These are phyloP conservation scores for Adansonia digitata DNA, from an alignment of 345 rosid genomes.

Conservation along the genomic window DNA sequence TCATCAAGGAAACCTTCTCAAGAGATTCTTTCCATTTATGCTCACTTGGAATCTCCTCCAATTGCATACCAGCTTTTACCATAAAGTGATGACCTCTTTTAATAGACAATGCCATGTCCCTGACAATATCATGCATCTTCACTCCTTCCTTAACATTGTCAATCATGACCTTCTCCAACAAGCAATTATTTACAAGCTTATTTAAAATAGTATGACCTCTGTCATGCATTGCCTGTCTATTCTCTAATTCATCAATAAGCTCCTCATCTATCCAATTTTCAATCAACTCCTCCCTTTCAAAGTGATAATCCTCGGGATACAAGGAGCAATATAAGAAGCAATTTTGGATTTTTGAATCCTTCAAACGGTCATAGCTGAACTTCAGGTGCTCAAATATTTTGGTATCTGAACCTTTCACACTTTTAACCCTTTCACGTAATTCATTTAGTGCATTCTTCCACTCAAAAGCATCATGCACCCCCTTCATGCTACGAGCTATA, in stretches of 20 bases:
- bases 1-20: slow-evolving; percentile 10
- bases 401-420: not conserved
- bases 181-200: slow-evolving; percentile 9
- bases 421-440: not conserved
- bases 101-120: slow-evolving; percentile 1
- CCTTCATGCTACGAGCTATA: not conserved
- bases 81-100: not conserved
- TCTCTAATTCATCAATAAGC: not conserved
- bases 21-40: slow-evolving; percentile 2
- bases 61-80: not conserved
- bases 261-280: not conserved
- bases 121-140: slow-evolving; percentile 4
- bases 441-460: slow-evolving; percentile 6
- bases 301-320: not conserved
- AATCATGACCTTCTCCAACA: not conserved
- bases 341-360: not conserved
- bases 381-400: not conserved
- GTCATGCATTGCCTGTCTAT: not conserved
- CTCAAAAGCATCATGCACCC: not conserved
- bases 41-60: not conserved
- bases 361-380: slow-evolving; percentile 6
- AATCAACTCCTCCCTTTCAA: not conserved
- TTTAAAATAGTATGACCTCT: not conserved
- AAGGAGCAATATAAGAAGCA: not conserved
- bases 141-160: not conserved